Evolutionary conservation across 2,329 filamentous ascomycete species (phyloP).

Genomic region (Rachicladosporium sp.): DNA sequence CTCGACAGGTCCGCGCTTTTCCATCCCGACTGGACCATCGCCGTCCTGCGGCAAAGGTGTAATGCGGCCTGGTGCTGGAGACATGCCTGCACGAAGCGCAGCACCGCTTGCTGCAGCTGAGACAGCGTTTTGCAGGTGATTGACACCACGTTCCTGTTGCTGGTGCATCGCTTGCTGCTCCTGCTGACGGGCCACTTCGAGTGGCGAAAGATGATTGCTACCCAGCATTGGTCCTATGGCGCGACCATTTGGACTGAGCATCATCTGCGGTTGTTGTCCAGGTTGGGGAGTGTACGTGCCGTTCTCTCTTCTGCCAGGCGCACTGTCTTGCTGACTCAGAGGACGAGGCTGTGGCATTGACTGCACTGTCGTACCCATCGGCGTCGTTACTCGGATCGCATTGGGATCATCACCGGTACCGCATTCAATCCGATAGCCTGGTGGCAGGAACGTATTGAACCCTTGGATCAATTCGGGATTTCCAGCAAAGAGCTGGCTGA

Average conservation of each 20-base stretch:
- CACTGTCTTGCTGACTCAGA: conserved; percentile 20
- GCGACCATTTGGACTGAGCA: conserved; percentile 33
- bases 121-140: conserved; percentile 53
- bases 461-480: conserved; percentile 83
- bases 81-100: conserved; percentile 37
- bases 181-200: conserved; percentile 20
- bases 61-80: conserved; percentile 33
- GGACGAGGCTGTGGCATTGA: conserved; percentile 54
- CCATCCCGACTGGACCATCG: conserved; percentile 36
- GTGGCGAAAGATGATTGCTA: conserved; percentile 15
- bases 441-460: conserved; percentile 94
- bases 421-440: conserved; percentile 91
- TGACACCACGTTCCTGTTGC: conserved; percentile 54
- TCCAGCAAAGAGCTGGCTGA: conserved; percentile 89
- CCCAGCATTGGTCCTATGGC: conserved; percentile 29
- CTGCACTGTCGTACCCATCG: conserved; percentile 91
- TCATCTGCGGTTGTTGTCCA: conserved; percentile 25
- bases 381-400: conserved; percentile 90
- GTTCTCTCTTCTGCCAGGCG: conserved; percentile 16
- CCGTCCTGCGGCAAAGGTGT: conserved; percentile 21
- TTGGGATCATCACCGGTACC: conserved; percentile 89
- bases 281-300: conserved; percentile 30
- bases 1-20: conserved; percentile 87
- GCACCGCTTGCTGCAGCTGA: conserved; percentile 42
- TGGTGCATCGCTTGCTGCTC: conserved; percentile 36